Conservation (phyloP, 345 rosid genomes). For the Moringa oleifera region DNA sequence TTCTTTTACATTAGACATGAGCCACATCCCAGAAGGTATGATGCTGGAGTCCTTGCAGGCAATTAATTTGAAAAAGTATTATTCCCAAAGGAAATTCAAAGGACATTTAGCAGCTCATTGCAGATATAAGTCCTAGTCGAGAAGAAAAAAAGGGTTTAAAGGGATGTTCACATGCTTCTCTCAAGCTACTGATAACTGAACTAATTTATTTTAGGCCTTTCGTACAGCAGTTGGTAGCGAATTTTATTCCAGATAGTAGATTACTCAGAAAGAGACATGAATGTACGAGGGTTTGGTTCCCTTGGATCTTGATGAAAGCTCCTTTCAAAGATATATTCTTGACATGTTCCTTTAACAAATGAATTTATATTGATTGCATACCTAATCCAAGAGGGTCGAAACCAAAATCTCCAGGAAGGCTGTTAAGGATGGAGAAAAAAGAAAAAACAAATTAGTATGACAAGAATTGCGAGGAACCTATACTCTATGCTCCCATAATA, state of each 20-base stretch:
- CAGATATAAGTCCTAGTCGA: neutral
- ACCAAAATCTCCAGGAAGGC: conserved; percentile 89
- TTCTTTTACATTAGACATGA: neutral
- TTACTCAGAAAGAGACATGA: neutral
- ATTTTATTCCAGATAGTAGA: too few species aligned
- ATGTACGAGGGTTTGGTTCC: too few species aligned
- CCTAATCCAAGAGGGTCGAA: conserved; percentile 93
- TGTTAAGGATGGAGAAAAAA: conserved; percentile 11
- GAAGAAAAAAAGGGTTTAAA: neutral
- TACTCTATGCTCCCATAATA: too few species aligned
- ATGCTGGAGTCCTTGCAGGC: neutral
- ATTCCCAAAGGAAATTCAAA: too few species aligned
- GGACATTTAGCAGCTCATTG: too few species aligned
- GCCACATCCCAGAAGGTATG: neutral
- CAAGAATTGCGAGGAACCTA: neutral
- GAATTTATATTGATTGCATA: conserved; percentile 16
- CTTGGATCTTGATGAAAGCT: too few species aligned
- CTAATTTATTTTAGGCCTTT: neutral
- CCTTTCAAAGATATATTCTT: too few species aligned
- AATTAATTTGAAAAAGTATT: neutral
- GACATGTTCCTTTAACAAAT: too few species aligned
- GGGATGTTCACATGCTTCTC: too few species aligned
- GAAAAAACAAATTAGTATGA: neutral
- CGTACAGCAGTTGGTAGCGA: too few species aligned
- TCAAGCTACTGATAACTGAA: too few species aligned